Evolutionary conservation across 1,284 basidiomycete species (phyloP), one percentile per base, ranked within the genome.

Genomic region (Cutaneotrichosporon sp.): DNA sequence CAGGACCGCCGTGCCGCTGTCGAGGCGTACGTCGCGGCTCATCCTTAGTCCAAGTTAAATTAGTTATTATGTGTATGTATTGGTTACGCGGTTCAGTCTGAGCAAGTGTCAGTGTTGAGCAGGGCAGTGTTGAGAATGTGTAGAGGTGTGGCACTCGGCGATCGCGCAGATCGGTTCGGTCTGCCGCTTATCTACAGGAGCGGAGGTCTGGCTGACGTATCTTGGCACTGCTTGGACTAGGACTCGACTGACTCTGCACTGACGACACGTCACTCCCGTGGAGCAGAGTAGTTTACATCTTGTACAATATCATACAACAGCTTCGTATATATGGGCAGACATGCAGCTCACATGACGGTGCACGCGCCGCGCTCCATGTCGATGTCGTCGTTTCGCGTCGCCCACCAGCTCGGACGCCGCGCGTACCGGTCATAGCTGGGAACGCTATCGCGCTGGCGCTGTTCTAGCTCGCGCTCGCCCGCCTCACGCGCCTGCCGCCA

Each of bases 1-100:
- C 83, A 87, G 60, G 86, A 82, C 0, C 65, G 83, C 31, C 38
- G 63, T 21, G 22, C 14, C 4, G 51, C 56, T 7, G 63, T 68
- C 22, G 21, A 47, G 36, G 56, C 34, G 16, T 66, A 50, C 38
- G 58, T 66, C 38, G 61, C 47, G 6, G 10, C 40, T 34, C 21
- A 60, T 52, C 34, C 7, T 9, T 36, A 36, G 34, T 13, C 7
- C 7, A 13, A 36, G 7, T 13, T 36, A 5, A 36, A 36, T 36
- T 9, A 36, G 42, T 22, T 13, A 36, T 36, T 36, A 36, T 36
- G 34, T 36, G 34, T 36, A 36, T 36, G 34, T 36, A 36, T 36
- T 36, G 34, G 34, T 36, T 36, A 36, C 34, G 7, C 7, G 34
- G 8, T 9, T 36, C 8, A 36, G 31, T 26, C 26, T 26, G 26